Conservation (phyloP, 1,284 basidiomycete genomes). For the Marasmius fiardii region DNA sequence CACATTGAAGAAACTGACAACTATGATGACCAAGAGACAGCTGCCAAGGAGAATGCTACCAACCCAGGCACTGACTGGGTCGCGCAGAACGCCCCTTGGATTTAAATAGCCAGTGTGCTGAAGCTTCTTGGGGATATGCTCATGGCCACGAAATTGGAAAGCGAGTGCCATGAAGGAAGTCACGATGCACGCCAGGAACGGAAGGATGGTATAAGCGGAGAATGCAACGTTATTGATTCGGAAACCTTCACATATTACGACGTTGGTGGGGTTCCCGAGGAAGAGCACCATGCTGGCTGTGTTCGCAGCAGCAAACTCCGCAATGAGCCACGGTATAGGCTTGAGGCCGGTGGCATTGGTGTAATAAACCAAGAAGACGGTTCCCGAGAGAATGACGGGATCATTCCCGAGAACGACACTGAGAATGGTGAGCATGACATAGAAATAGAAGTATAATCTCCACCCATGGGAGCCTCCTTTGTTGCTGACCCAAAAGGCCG, state of each 20-base stretch:
- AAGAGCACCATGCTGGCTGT: conserved; percentile 71
- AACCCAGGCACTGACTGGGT: conserved; percentile 48
- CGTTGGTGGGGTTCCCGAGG: conserved; percentile 74
- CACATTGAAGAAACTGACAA: conserved; percentile 55
- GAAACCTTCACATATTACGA: conserved; percentile 67
- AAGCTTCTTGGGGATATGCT: conserved; percentile 50
- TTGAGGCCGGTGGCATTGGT: conserved; percentile 65
- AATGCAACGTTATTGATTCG: conserved; percentile 59
- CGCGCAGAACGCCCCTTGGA: conserved; percentile 44
- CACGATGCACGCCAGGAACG: conserved; percentile 61
- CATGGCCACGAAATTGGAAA: conserved; percentile 49
- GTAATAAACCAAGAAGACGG: conserved; percentile 85
- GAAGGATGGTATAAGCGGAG: conserved; percentile 69
- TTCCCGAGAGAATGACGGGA: conserved; percentile 83
- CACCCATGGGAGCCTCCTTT: conserved; percentile 70
- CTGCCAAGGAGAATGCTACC: conserved; percentile 47
- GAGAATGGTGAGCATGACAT: conserved; percentile 74
- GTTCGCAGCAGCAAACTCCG: conserved; percentile 73
- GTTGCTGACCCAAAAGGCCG: conserved; percentile 86
- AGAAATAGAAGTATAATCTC: conserved; percentile 77
- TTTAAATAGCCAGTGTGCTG: conserved; percentile 34
- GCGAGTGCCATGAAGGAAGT: conserved; percentile 52
- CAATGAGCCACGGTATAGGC: conserved; percentile 46
- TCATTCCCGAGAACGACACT: conserved; percentile 90
- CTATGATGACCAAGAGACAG: conserved; percentile 48